Evolutionary conservation across 2,329 filamentous ascomycete species (phyloP).

Genomic region (Alternaria dauci): DNA sequence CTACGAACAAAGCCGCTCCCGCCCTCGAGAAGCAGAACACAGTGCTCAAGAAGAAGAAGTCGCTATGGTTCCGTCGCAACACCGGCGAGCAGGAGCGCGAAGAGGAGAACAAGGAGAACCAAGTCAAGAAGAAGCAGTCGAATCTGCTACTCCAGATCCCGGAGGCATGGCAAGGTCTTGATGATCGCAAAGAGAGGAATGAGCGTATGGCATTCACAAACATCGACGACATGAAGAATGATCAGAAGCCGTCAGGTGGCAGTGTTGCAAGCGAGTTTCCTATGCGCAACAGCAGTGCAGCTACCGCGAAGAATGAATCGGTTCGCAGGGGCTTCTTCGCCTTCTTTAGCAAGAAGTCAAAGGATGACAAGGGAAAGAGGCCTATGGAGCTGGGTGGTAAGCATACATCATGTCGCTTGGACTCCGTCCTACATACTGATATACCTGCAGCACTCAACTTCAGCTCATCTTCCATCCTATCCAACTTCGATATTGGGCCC

Average conservation of each 20-base stretch:
- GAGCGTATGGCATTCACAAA: constrained; percentile 13
- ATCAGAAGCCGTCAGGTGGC: constrained; percentile 32
- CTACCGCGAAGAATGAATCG: constrained; percentile 49
- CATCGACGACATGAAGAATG: constrained; percentile 22
- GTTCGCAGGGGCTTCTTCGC: constrained; percentile 58
- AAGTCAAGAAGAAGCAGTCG: constrained; percentile 38
- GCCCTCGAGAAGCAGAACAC: constrained; percentile 35
- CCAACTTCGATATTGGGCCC: constrained; percentile 47
- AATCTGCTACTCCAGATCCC: constrained; percentile 42
- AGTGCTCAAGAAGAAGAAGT: constrained; percentile 55
- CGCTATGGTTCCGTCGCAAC: constrained; percentile 56
- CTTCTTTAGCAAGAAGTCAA: constrained; percentile 61
- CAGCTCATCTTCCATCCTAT: constrained; percentile 43
- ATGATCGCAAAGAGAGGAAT: constrained; percentile 45
- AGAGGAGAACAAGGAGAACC: constrained; percentile 36
- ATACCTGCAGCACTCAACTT: constrained; percentile 31
- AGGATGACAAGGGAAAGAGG: constrained; percentile 50
- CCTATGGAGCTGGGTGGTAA: constrained; percentile 51
- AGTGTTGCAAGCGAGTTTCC: constrained; percentile 55
- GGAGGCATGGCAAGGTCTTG: constrained; percentile 47
- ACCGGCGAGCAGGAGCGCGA: constrained; percentile 43
- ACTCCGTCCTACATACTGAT: constrained; percentile 27
- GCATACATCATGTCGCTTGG: constrained; percentile 17
- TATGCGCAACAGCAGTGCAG: constrained; percentile 47
- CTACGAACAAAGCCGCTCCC: constrained; percentile 17